A percentile compares a stretch with the other conserved stretches of the same genome.
Evolutionary conservation across 257 asterid species (phyloP).

Genomic region (Solanum chilense): DNA sequence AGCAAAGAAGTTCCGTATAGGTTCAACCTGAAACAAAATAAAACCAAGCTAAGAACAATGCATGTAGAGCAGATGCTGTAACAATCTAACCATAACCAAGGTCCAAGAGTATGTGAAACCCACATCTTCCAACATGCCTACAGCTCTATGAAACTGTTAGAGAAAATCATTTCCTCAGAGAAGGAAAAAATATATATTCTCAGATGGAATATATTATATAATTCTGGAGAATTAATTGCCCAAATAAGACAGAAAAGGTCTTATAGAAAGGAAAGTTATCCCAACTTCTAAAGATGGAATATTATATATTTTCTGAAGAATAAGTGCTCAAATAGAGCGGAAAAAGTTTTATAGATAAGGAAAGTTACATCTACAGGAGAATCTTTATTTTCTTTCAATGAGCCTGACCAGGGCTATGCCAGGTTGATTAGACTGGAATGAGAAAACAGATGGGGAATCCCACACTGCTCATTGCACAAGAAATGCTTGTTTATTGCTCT

Average conservation of each 20-base stretch:
- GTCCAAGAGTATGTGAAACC: neutral
- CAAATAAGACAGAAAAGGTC: neutral
- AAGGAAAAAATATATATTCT: neutral
- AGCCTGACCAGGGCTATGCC: neutral
- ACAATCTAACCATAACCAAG: neutral
- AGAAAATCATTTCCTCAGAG: neutral
- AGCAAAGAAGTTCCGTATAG: slow-evolving; percentile 70
- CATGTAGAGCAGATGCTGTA: neutral
- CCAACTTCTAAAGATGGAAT: neutral
- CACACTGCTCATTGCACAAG: neutral
- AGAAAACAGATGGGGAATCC: neutral
- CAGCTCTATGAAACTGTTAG: neutral
- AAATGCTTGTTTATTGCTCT: neutral
- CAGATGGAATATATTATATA: neutral
- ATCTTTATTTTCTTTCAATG: neutral
- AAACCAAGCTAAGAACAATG: slow-evolving; percentile 11
- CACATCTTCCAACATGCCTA: neutral
- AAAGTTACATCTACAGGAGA: neutral
- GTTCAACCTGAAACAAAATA: slow-evolving; percentile 60
- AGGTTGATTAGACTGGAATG: neutral
- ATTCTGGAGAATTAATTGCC: neutral
- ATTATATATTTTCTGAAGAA: neutral
- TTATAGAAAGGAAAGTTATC: neutral
- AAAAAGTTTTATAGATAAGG: neutral
- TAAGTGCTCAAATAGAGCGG: neutral